Evolutionary conservation across 2,329 filamentous ascomycete genomes (phyloP).

Genomic region (Exophiala phaeomuriformis): DNA sequence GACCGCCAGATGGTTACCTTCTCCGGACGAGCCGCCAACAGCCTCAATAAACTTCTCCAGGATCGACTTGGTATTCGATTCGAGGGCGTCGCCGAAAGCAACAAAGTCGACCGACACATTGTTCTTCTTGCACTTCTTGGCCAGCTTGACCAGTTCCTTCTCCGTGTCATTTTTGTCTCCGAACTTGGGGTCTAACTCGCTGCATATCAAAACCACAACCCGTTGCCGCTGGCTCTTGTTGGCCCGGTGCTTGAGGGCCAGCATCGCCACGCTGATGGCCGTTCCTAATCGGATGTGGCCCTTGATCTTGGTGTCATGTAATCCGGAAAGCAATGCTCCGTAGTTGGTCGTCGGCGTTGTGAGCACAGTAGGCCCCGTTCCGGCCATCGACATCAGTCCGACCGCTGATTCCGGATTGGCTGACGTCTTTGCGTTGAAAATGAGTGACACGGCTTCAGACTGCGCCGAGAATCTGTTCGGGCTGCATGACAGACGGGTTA

Average conservation of each 20-base stretch:
- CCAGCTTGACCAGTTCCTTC: conserved; percentile 78
- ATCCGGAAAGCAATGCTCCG: conserved; percentile 85
- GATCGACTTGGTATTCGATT: conserved; percentile 81
- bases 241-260: conserved; percentile 94
- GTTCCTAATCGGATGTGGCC: conserved; percentile 83
- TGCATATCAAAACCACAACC: conserved; percentile 96
- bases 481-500: conserved; percentile 40
- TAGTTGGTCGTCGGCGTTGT: conserved; percentile 94
- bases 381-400: conserved; percentile 97
- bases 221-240: conserved; percentile 96
- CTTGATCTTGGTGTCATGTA: conserved; percentile 90
- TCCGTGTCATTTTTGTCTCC: conserved; percentile 61
- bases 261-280: conserved; percentile 83
- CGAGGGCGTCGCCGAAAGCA: conserved; percentile 77
- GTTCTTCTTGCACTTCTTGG: conserved; percentile 98
- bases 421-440: conserved; percentile 92
- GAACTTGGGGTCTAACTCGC: conserved; percentile 53
- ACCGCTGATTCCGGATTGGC: conserved; percentile 95
- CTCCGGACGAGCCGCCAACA: conserved; percentile 68
- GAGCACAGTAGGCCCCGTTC: conserved; percentile 92
- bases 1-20: conserved; percentile 84
- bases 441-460: conserved; percentile 85
- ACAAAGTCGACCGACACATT: conserved; percentile 91
- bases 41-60: conserved; percentile 87
- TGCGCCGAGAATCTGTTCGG: conserved; percentile 95